phyloP scores from a whole-genome alignment of 768 basidiomycete species.

The Daedaleopsis nitida region DNA sequence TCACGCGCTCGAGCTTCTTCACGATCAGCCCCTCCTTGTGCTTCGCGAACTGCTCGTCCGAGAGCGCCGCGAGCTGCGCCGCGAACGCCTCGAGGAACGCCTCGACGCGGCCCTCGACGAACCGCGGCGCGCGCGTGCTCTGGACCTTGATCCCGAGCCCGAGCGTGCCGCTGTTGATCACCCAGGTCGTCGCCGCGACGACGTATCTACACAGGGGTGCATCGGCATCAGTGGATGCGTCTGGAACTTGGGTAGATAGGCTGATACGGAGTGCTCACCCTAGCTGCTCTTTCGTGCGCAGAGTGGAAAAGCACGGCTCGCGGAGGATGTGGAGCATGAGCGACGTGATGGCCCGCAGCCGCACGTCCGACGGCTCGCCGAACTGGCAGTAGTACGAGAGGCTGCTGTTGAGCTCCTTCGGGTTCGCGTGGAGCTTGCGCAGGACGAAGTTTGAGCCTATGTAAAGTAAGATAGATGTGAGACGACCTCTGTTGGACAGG shows the following conservation, averaged over 20 bases:
- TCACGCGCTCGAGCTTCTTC: slow-evolving; percentile 25
- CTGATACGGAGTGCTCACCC: slow-evolving; percentile 29
- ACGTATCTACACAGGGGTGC: slow-evolving; percentile 25
- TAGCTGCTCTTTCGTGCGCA: slow-evolving; percentile 57
- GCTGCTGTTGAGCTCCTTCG: slow-evolving; percentile 47
- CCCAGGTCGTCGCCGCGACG: slow-evolving; percentile 19
- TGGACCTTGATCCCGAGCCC: slow-evolving; percentile 29
- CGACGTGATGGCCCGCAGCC: slow-evolving; percentile 36
- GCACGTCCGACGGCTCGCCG: slow-evolving; percentile 41
- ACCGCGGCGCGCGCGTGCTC: slow-evolving; percentile 24
- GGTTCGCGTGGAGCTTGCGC: slow-evolving; percentile 41
- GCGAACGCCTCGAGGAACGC: slow-evolving; percentile 24
- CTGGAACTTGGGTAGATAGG: not conserved
- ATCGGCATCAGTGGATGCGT: not conserved
- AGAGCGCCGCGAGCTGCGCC: slow-evolving; percentile 15
- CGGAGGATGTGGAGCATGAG: slow-evolving; percentile 47
- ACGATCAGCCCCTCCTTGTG: slow-evolving; percentile 27
- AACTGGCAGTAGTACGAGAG: slow-evolving; percentile 51
- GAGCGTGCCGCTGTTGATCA: slow-evolving; percentile 21
- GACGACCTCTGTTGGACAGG: not conserved
- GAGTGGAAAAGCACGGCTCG: slow-evolving; percentile 51
- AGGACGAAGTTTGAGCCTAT: slow-evolving; percentile 42
- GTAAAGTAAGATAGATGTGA: not conserved
- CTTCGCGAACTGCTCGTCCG: slow-evolving; percentile 10
- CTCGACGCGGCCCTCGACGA: slow-evolving; percentile 29